Conservation (phyloP, 306 rosid species). For the Lathyrus aphaca region DNA sequence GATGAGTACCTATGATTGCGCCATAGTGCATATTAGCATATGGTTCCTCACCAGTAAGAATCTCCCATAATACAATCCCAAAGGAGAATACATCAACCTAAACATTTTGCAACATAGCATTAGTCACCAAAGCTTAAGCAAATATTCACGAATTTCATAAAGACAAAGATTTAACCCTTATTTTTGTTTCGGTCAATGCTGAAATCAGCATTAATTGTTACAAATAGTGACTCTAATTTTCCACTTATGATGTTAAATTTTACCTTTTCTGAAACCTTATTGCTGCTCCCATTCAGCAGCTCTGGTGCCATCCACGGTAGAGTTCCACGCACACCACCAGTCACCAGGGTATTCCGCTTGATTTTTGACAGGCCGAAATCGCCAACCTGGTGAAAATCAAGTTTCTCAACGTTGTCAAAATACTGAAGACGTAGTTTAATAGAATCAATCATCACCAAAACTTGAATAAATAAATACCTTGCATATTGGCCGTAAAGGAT, state of each 20-base stretch:
- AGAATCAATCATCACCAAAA: conserved; percentile 21
- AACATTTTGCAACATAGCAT: conserved; percentile 22
- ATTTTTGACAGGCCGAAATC: conserved; percentile 95
- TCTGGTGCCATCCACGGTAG: conserved; percentile 99
- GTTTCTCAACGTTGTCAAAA: conserved; percentile 28
- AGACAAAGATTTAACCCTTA: no score
- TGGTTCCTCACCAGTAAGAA: conserved; percentile 96
- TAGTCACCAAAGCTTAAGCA: conserved; percentile 14
- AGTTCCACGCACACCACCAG: conserved; percentile 93
- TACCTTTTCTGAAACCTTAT: conserved; percentile 93
- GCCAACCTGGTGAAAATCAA: conserved; percentile 61
- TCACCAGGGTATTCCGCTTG: conserved; percentile 78
- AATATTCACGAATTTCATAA: no score
- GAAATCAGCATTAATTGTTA: conserved; percentile 3
- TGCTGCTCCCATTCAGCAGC: conserved; percentile 81
- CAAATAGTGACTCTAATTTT: conserved; percentile 15
- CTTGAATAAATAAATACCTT: conserved; percentile 55
- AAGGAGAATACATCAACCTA: conserved; percentile 96
- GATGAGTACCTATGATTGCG: conserved; percentile 74
- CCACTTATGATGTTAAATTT: neutral
- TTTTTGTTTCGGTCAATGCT: neutral
- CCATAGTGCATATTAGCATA: conserved; percentile 98
- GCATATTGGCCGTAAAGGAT: conserved; percentile 85
- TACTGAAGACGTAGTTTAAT: conserved; percentile 5
- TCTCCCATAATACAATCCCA: conserved; percentile 93